Base-by-base conservation (phyloP, 1,284 basidiomycete genomes). In the Pyrrhoderma lamaoense region DNA sequence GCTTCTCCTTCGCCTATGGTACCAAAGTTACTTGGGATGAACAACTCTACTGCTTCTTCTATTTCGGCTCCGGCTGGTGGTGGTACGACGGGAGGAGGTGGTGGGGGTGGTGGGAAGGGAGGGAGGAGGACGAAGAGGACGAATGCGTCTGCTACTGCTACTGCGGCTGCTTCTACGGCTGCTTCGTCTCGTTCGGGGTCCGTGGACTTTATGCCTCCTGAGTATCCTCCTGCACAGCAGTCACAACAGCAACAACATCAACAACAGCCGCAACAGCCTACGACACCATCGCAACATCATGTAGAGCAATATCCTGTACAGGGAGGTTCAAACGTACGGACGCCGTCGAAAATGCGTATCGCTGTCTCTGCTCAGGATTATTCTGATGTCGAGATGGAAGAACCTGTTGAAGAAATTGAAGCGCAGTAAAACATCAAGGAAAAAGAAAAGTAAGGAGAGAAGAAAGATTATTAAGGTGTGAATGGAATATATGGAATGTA, bases 181-280 rank as follows among this genome's bases (percentile, higher is more conserved):
- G 50, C 27, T 23, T 7, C 43, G 43, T 19, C 31, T 23, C n/a
- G n/a, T 25, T 42, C 14, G 22, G 19, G 25, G 34, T 52, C 35
- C 25, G 44, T 36, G 35, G 23, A 36, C 38, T 16, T 18, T 40
- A 16, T 52, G 53, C 9, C 48, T 48, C 35, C 58, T 58, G 25
- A 58, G 60, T 22, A 57, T 57, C 9, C 52, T 56, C 62, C 60
- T 19, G 57, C 62, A 1, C 57, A 42, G 13, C 62, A 19, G 54
- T 53, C 5, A 59, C 51, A n/a, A 40, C 31, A 35, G 40, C 27
- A 21, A 31, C 48, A 27, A 37, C 4, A 11, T 36, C 37, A 3
- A 42, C 37, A 9, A 44, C 45, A 18, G 45, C 21, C 8, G 38
- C 22, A n/a, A 36, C 22, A 3, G 14, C 38, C 38, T 16, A 5